phyloP scores from a whole-genome alignment of 352 stramenopile species.

The Globisporangium canariense region DNA sequence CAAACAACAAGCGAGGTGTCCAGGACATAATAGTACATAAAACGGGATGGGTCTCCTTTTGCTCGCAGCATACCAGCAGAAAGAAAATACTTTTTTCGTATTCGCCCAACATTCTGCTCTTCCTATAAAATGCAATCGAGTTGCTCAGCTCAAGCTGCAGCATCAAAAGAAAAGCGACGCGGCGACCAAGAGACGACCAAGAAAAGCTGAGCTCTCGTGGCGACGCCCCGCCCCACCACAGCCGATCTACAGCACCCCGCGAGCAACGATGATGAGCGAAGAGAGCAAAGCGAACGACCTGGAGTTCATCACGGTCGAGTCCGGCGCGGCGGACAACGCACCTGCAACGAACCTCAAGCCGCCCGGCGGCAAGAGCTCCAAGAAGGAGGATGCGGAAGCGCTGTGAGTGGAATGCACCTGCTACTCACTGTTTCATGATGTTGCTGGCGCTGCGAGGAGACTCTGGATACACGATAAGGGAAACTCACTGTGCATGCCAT shows the following conservation, averaged over 20 bases:
- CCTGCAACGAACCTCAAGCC: constrained; percentile 20
- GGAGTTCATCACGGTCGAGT: constrained; percentile 78
- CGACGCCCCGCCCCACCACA: not conserved
- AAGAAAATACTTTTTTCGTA: too few species aligned
- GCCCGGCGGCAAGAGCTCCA: constrained; percentile 13
- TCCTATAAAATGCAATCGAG: too few species aligned
- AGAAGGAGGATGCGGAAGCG: constrained; percentile 44
- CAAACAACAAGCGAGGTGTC: too few species aligned
- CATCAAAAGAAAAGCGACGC: not conserved
- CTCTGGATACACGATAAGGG: not conserved
- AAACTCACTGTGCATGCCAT: not conserved
- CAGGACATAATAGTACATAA: too few species aligned
- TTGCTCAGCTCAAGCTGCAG: too few species aligned
- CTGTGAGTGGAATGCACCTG: constrained; percentile 36
- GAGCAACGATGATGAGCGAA: constrained; percentile 45
- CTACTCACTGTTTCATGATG: not conserved
- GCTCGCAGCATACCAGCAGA: too few species aligned
- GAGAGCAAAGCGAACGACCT: constrained; percentile 67
- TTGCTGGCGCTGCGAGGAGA: not conserved
- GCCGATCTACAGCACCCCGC: not conserved
- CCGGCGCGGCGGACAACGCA: constrained; percentile 10
- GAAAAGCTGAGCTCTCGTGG: not conserved
- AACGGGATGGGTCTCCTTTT: too few species aligned
- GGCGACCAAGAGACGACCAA: not conserved
- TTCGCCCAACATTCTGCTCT: too few species aligned